These are phyloP conservation scores for Globisporangium nagaii DNA, from an alignment of 352 stramenopile species.

Conservation along the genomic window DNA sequence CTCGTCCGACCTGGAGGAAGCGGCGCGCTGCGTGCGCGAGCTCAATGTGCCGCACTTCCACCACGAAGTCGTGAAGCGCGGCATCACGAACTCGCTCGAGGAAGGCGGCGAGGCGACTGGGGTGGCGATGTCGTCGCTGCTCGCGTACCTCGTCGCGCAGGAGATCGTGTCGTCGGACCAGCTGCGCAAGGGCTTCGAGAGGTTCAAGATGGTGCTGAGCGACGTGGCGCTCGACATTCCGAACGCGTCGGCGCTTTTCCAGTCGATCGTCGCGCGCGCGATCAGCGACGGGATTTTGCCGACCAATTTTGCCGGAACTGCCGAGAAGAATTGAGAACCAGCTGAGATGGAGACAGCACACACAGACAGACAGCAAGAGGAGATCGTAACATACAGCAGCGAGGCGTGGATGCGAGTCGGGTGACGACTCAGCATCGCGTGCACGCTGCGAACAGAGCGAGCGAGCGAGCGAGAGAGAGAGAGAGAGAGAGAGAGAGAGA, in stretches of 20 bases:
- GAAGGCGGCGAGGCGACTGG: slow-evolving; percentile 37
- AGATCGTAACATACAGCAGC: slow-evolving; percentile 1
- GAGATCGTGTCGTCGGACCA: slow-evolving; percentile 55
- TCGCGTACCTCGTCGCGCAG: slow-evolving; percentile 68
- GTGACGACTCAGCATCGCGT: too few relatives aligned
- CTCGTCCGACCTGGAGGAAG: slow-evolving; percentile 94
- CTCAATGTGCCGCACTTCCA: slow-evolving; percentile 95
- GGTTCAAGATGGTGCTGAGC: slow-evolving; percentile 61
- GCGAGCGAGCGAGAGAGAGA: too few relatives aligned
- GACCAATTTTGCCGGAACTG: slow-evolving; percentile 41
- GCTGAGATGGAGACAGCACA: not conserved
- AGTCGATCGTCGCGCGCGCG: slow-evolving; percentile 31
- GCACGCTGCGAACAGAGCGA: too few relatives aligned
- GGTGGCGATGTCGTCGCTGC: slow-evolving; percentile 63
- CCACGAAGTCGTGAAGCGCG: slow-evolving; percentile 94
- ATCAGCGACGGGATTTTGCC: slow-evolving; percentile 40
- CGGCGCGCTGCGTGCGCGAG: slow-evolving; percentile 89
- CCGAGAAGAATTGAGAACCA: slow-evolving; percentile 12
- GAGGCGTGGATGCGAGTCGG: too few relatives aligned
- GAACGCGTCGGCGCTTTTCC: slow-evolving; percentile 42
- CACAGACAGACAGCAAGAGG: not conserved
- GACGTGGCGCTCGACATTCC: slow-evolving; percentile 70
- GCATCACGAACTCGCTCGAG: slow-evolving; percentile 52
- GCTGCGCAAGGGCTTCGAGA: slow-evolving; percentile 78
- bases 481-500: too few relatives aligned